These are phyloP conservation scores for Dactylella cylindrospora DNA, from an alignment of 2,329 filamentous ascomycete genomes.

Conservation along the genomic window DNA sequence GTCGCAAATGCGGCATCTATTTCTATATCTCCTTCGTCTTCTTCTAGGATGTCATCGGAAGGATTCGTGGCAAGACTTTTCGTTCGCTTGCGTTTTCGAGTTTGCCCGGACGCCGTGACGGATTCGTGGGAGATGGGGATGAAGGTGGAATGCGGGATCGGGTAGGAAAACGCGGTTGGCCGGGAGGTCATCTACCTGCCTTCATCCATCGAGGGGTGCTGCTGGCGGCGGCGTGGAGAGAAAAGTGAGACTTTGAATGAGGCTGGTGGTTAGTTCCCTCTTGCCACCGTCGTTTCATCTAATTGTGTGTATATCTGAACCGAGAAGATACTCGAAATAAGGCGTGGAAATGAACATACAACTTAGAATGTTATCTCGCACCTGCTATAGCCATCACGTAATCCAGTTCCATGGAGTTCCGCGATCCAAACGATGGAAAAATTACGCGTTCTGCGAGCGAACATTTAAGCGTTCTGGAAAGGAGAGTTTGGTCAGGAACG, in stretches of 20 bases:
- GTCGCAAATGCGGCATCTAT: neutral
- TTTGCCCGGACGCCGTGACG: slow-evolving; percentile 27
- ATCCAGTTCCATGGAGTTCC: slow-evolving; percentile 40
- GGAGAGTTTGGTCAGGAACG: slow-evolving; percentile 11
- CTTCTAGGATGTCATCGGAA: slow-evolving; percentile 9
- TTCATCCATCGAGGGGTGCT: slow-evolving; percentile 35
- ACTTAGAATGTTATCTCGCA: slow-evolving; percentile 2
- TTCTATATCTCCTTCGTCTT: slow-evolving; percentile 6
- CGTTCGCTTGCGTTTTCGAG: slow-evolving; percentile 36
- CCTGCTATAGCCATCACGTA: slow-evolving; percentile 45
- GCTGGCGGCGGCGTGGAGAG: too few species aligned
- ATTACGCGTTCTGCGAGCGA: slow-evolving; percentile 12
- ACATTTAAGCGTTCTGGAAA: slow-evolving; percentile 21
- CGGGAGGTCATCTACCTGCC: slow-evolving; percentile 43
- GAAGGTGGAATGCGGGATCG: slow-evolving; percentile 42
- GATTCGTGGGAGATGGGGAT: slow-evolving; percentile 38
- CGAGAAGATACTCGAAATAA: slow-evolving; percentile 25
- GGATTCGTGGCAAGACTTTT: slow-evolving; percentile 35
- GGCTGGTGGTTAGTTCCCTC: too few species aligned
- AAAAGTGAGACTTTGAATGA: too few species aligned
- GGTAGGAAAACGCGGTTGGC: slow-evolving; percentile 38
- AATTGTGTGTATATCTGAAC: too few species aligned
- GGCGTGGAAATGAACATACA: too few species aligned
- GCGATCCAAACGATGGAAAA: slow-evolving; percentile 16
- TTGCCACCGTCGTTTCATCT: too few species aligned